Evolutionary conservation across 768 basidiomycete genomes (phyloP), one percentile per base, ranked within the genome.

Genomic region (Mycena venus): DNA sequence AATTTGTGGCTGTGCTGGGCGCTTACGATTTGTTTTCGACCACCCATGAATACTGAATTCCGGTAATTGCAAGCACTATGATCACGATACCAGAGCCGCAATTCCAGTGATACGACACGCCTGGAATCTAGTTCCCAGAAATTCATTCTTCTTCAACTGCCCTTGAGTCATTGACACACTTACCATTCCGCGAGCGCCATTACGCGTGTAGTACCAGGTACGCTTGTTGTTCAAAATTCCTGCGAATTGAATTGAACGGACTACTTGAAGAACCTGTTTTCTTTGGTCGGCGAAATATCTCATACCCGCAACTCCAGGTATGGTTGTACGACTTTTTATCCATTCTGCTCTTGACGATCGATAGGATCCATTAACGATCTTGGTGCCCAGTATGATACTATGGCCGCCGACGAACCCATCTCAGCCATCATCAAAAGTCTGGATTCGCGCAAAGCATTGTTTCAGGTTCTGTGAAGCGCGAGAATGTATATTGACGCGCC

Each of bases 361-460:
- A 12, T 15, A 66, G 64, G 34, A 17, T 38, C 27, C 14, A 40
- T 38, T n/a, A 21, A 11, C 29, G 21, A 25, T 36, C n/a, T 66
- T 14, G 27, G 25, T 55, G 27, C 23, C 8, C 53, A 66, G 1
- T 27, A 53, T 38, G 47, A 38, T 17, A 36, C 14, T 36, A 66
- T 66, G 49, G 53, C 64, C n/a, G 64, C 49, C 12, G 17, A 66
- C 11, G 53, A 66, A 21, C 10, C 25, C 4, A 27, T 66, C 51
- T 38, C 34, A 34, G 64, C 49, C 12, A 25, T 66, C 14, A 36
- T 66, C n/a, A 66, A 66, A 19, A 53, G 64, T 23, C 64, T 51
- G 51, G 29, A 66, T 8, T 66, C 64, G 15, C 64, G 64, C 34
- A 66, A 66, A 19, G 23, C 25, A n/a, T 66, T 66, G 36, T 12